Percentiles rank a stretch among this genome's conserved stretches.
Conservation (phyloP, 306 rosid species). For the Glycyrrhiza uralensis region DNA sequence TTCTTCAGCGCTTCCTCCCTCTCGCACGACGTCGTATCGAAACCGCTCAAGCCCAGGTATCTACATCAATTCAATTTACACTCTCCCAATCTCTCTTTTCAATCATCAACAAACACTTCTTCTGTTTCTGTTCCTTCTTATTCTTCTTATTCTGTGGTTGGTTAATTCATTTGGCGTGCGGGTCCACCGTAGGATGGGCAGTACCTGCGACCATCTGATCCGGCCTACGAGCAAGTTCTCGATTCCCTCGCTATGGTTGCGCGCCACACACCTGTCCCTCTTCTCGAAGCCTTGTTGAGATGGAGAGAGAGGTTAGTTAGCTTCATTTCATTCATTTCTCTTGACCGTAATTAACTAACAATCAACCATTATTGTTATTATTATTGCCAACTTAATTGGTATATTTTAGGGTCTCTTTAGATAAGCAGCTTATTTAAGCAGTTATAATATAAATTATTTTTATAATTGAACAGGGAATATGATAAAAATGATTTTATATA, state of each 20-base stretch:
- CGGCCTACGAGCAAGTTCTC: constrained; percentile 96
- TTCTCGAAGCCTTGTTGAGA: constrained; percentile 83
- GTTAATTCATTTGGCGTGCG: neutral
- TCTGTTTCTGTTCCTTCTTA: neutral
- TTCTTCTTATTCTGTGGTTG: neutral
- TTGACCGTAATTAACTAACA: neutral
- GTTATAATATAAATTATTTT: too few relatives aligned
- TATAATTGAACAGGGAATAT: too few relatives aligned
- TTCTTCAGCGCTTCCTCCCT: constrained; percentile 97
- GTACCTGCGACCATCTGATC: constrained; percentile 95
- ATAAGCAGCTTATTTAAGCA: neutral
- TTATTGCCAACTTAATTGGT: neutral
- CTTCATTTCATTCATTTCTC: neutral
- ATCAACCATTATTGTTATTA: neutral
- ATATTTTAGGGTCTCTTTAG: neutral
- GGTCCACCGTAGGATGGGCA: constrained; percentile 69
- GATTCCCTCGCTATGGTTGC: constrained; percentile 99
- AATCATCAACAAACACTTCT: neutral
- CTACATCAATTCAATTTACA: neutral
- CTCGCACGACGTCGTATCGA: constrained; percentile 98
- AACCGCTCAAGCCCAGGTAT: constrained; percentile 98
- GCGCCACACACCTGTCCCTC: constrained; percentile 96
- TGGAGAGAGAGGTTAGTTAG: constrained; percentile 78
- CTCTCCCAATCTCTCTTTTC: neutral
- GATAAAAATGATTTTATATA: too few relatives aligned